Base-by-base conservation (phyloP, 805 yeast species). In the Saccharomycopsis javanensis region DNA sequence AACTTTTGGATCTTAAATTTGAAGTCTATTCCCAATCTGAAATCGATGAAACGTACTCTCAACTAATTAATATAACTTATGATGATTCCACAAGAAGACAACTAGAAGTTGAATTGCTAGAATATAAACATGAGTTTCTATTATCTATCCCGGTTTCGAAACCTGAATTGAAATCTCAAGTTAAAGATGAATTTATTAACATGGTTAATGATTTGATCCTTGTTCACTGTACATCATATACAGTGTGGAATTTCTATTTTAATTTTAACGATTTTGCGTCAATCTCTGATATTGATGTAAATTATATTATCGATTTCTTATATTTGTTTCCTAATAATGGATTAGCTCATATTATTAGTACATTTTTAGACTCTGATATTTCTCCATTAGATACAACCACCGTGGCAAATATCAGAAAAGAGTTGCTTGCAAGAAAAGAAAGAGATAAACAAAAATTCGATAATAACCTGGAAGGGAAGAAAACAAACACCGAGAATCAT, bases 201-300 rank as follows among this genome's bases (percentile, higher is more conserved):
- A 75, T 81, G 77, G 80, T 81, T 0, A 83, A 81, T 13, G 95
- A 86, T 35, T 80, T 91, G 83, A 80, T 90, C 3, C 71, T 85
- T 15, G 80, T 92, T 15, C 78, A 80, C 42, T 79, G 84, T 23
- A 75, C 77, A 1, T 81, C 82, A 5, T 73, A 79, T 37, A 71
- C 78, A 31, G 88, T 90, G 0, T 91, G 96, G 96, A 74, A 77
- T 38, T 65, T 83, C 10, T 81, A 80, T 64, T 79, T 89, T 57
- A 94, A 90, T 61, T 86, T 92, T 85, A 63, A 72, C 27, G 96
- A 90, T 67, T 77, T 76, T 6, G 66, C 66, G 5, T 69, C 74
- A 3, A 67, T 89, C 4, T 69, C 72, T 8, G 75, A 77, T 1
- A 66, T 86, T 52, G 83, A 83, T 54, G 64, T 73, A 16, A 69